Base-by-base conservation (phyloP, 805 yeast species). In the Wickerhamiella australiensis region DNA sequence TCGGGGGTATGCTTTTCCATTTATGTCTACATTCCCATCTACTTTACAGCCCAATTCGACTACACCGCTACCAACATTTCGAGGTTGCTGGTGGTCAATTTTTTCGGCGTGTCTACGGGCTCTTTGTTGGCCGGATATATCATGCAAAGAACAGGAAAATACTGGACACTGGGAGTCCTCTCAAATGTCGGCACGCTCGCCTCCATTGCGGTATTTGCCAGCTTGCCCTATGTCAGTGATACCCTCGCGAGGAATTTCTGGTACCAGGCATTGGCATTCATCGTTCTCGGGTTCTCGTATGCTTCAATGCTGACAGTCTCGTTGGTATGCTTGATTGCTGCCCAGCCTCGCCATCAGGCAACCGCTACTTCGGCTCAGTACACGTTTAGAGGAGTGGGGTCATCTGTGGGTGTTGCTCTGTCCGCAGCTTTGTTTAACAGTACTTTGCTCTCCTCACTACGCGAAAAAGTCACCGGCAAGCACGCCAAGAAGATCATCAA, bases 331-430 rank as follows among this genome's bases (percentile, higher is more conserved):
- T 71, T 85, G 64, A 81, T 85, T 49, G 80, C 92, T 0, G 92
- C 82, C 2, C 79, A 82, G 8, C 63, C 69, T 18, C 72, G 74
- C 48, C 75, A 72, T 59, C 95, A 85, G 63, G 95, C 96, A 1
- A 74, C 86, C 18, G 81, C 90, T 1, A 87, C 96, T 0, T 83
- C 94, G 0, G 83, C 88, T 51, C 94, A 85, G 60, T 87, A 88
- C 63, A 87, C 88, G 0, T 85, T 83, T 68, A 73, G 94, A 58
- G 80, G 90, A 9, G 80, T 87, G 0, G 95, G 95, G 0, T 81
- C 90, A 13, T 82, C 92, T 0, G 65, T 85, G 44, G 94, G 94
- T 37, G 87, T 85, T 13, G 69, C 88, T 1, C 57, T 80, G 9
- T 80, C 85, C 0, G 73, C 82, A 22, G 79, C 86, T 2, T 67